A percentile compares a stretch with the other conserved stretches of the same genome.
Conservation (phyloP, 495 filamentous ascomycete species). For the Jackrogersella multiformis region DNA sequence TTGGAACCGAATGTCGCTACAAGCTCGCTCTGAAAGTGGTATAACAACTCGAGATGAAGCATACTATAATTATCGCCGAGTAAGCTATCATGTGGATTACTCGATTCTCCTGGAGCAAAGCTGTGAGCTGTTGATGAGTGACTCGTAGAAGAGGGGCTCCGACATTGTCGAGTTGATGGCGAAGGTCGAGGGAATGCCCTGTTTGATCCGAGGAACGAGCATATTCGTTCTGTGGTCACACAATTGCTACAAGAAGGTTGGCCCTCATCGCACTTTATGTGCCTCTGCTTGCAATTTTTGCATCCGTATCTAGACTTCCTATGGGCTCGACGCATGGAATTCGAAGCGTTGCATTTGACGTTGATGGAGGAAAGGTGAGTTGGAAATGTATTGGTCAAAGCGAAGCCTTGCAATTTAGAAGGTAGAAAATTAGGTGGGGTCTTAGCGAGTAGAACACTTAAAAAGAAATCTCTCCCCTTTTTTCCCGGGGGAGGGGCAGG, state of each 20-base stretch:
- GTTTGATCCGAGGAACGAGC: constrained; percentile 13
- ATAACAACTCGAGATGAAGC: constrained; percentile 12
- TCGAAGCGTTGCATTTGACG: too few relatives aligned
- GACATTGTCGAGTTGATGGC: too few relatives aligned
- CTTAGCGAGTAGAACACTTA: too few relatives aligned
- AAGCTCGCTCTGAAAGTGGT: constrained; percentile 26
- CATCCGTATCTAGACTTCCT: not conserved
- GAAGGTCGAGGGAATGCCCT: not conserved
- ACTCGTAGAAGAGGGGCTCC: too few relatives aligned
- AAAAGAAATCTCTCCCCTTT: too few relatives aligned
- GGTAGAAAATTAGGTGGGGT: too few relatives aligned
- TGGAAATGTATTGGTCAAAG: too few relatives aligned
- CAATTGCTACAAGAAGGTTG: constrained; percentile 45
- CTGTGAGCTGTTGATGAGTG: not conserved
- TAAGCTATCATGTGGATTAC: not conserved
- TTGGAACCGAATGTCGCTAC: not conserved
- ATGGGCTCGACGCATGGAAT: too few relatives aligned
- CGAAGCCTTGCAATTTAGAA: too few relatives aligned
- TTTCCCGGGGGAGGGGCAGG: too few relatives aligned
- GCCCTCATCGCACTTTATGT: constrained; percentile 49
- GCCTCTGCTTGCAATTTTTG: constrained; percentile 51
- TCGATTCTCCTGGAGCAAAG: not conserved
- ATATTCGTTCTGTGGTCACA: constrained; percentile 30
- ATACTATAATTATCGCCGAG: not conserved
- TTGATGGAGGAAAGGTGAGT: too few relatives aligned